Evolutionary conservation across 768 basidiomycete species (phyloP).

Genomic region (Podaxis sp.): DNA sequence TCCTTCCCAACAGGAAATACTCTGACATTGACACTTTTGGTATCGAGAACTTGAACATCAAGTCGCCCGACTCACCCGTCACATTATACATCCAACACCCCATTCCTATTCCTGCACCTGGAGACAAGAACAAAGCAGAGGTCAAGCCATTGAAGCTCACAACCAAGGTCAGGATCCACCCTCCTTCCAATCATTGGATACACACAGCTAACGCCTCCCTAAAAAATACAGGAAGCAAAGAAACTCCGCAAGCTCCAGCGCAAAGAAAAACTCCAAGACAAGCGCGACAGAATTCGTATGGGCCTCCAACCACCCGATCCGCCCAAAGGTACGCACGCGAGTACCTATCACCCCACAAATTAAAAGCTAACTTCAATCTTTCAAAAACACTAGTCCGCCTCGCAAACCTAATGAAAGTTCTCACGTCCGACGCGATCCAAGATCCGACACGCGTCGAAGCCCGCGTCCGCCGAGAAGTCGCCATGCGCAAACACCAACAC

Average conservation of each 20-base stretch:
- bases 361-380: constrained; percentile 2
- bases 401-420: constrained; percentile 95
- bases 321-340: constrained; percentile 68
- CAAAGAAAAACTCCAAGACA: constrained; percentile 88
- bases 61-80: constrained; percentile 69
- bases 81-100: constrained; percentile 95
- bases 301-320: constrained; percentile 93
- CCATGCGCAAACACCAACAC: constrained; percentile 83
- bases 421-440: constrained; percentile 94
- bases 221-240: constrained; percentile 74
- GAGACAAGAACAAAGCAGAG: constrained; percentile 77
- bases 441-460: constrained; percentile 98
- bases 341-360: constrained; percentile 13
- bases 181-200: neutral
- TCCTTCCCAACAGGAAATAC: constrained; percentile 80
- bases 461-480: constrained; percentile 90
- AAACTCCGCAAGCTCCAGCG: constrained; percentile 92
- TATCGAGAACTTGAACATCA: constrained; percentile 59
- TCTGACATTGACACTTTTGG: constrained; percentile 61
- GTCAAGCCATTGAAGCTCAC: constrained; percentile 90
- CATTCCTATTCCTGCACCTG: constrained; percentile 90
- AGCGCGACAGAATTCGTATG: constrained; percentile 93
- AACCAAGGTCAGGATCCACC: constrained; percentile 58
- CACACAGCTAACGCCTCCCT: neutral
- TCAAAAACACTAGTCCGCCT: constrained; percentile 66